Evolutionary conservation across 805 yeast species (phyloP).

Genomic region (Cyberlindnera sargentensis): DNA sequence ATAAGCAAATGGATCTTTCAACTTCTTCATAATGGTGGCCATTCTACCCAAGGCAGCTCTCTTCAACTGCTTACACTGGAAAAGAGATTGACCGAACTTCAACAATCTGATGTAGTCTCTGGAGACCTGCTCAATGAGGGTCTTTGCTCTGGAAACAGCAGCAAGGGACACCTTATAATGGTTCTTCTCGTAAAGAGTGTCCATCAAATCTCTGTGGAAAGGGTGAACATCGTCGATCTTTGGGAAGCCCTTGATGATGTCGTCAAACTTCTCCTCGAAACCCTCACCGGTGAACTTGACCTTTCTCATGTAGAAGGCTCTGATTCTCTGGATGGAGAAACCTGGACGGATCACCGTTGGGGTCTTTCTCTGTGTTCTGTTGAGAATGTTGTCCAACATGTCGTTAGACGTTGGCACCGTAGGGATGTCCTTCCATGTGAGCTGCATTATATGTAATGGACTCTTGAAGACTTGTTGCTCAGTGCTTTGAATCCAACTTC

Average conservation of each 20-base stretch:
- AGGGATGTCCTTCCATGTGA: slow-evolving; percentile 98
- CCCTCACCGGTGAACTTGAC: slow-evolving; percentile 97
- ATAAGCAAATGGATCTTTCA: slow-evolving; percentile 89
- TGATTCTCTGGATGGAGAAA: slow-evolving; percentile 89
- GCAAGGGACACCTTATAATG: slow-evolving; percentile 97
- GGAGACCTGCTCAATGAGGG: slow-evolving; percentile 90
- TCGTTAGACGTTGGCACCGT: slow-evolving; percentile 90
- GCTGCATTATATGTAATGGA: slow-evolving; percentile 56
- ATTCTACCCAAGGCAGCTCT: slow-evolving; percentile 99
- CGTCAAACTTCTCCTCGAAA: slow-evolving; percentile 85
- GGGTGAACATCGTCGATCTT: slow-evolving; percentile 97
- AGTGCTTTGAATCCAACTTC: no score
- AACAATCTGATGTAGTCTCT: slow-evolving; percentile 91
- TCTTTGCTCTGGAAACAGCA: slow-evolving; percentile 88
- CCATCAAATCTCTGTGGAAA: slow-evolving; percentile 96
- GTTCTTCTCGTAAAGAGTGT: slow-evolving; percentile 94
- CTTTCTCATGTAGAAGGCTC: slow-evolving; percentile 97
- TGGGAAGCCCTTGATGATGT: slow-evolving; percentile 83
- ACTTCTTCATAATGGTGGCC: slow-evolving; percentile 96
- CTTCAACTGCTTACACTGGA: slow-evolving; percentile 97
- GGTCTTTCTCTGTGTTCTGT: slow-evolving; percentile 97
- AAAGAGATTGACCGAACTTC: slow-evolving; percentile 95
- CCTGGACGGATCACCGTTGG: slow-evolving; percentile 99
- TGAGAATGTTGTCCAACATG: slow-evolving; percentile 90
- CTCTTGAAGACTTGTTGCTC: no score